Percentiles rank a stretch among this genome's conserved stretches.
Evolutionary conservation across 2,329 filamentous ascomycete genomes (phyloP).

Genomic region (Dactylella cylindrospora): DNA sequence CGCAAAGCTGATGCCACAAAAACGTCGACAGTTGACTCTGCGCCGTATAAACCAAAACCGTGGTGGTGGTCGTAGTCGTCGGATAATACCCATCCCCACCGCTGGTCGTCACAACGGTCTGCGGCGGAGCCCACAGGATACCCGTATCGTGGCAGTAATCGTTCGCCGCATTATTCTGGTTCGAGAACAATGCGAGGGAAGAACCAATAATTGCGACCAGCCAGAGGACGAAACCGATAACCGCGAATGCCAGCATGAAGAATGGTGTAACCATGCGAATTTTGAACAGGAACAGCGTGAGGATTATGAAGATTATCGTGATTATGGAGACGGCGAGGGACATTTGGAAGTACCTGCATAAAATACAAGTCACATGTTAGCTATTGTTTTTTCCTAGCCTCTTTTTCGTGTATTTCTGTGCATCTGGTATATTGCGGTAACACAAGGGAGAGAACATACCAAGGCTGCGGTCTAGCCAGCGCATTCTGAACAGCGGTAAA

Average conservation of each 20-base stretch:
- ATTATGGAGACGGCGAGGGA: constrained; percentile 38
- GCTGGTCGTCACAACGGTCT: constrained; percentile 18
- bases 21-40: constrained; percentile 38
- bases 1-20: constrained; percentile 41
- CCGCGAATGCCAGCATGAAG: constrained; percentile 38
- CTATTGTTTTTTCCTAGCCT: constrained; percentile 1
- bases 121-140: constrained; percentile 26
- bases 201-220: constrained; percentile 37
- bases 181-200: constrained; percentile 30
- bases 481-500: constrained; percentile 37
- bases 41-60: constrained; percentile 30
- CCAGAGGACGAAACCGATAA: constrained; percentile 37
- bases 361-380: constrained; percentile 17
- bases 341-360: constrained; percentile 42
- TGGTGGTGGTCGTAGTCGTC: constrained; percentile 14
- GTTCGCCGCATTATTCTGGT: constrained; percentile 36
- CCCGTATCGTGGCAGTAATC: constrained; percentile 38
- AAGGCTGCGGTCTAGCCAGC: constrained; percentile 37
- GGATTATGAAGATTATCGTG: constrained; percentile 29
- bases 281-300: constrained; percentile 28
- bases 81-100: constrained; percentile 3
- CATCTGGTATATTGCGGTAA: background rate
- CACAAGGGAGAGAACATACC: constrained; percentile 13
- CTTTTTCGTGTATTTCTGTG: constrained; percentile 4
- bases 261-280: constrained; percentile 40